phyloP scores from a whole-genome alignment of 2,329 filamentous ascomycete species.

The Colletotrichum orchidophilum region DNA sequence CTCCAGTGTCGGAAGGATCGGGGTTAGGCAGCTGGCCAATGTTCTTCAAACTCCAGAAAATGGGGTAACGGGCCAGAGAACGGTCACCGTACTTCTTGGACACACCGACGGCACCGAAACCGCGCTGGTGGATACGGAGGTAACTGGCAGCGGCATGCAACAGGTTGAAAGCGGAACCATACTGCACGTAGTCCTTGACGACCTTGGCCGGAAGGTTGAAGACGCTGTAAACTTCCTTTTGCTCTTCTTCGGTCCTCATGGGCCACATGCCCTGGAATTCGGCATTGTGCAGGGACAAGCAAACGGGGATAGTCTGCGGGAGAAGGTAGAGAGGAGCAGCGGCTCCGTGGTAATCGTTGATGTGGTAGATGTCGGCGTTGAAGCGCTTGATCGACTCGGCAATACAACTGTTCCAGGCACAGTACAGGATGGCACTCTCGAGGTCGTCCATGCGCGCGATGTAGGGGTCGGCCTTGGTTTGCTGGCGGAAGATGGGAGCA shows the following conservation, averaged over 20 bases:
- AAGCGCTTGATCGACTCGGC: constrained; percentile 71
- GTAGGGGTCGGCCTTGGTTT: constrained; percentile 70
- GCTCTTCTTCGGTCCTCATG: constrained; percentile 69
- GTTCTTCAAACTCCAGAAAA: constrained; percentile 73
- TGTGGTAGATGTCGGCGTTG: constrained; percentile 70
- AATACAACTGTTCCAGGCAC: constrained; percentile 77
- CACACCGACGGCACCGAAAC: constrained; percentile 74
- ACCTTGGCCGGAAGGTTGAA: constrained; percentile 68
- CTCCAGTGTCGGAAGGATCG: constrained; percentile 70
- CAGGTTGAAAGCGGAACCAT: constrained; percentile 75
- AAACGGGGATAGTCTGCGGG: constrained; percentile 68
- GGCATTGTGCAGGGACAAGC: constrained; percentile 73
- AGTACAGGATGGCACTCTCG: constrained; percentile 74
- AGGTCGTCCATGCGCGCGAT: constrained; percentile 76
- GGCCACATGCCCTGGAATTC: constrained; percentile 77
- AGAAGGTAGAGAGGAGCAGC: constrained; percentile 72
- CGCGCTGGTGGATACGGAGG: constrained; percentile 72
- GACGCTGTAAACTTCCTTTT: constrained; percentile 70
- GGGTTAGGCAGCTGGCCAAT: constrained; percentile 73
- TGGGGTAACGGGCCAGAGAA: constrained; percentile 72
- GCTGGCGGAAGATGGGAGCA: constrained; percentile 72
- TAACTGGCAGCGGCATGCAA: constrained; percentile 74
- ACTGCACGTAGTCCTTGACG: constrained; percentile 70
- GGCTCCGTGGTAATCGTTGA: constrained; percentile 73
- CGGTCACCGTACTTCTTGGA: constrained; percentile 75